Evolutionary conservation across 2,329 filamentous ascomycete species (phyloP).

Genomic region (Xylaria hypoxylon): DNA sequence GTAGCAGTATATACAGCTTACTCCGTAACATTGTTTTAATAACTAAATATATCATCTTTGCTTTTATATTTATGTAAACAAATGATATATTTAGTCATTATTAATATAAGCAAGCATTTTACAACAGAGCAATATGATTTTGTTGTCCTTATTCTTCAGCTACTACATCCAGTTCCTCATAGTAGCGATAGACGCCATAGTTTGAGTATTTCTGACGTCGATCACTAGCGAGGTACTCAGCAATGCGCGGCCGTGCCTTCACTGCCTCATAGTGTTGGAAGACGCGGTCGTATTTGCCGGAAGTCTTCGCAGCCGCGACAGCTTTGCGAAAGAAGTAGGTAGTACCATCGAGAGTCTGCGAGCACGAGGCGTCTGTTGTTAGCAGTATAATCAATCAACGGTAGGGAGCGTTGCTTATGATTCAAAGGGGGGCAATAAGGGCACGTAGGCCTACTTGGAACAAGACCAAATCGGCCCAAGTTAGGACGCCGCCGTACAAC

Average conservation of each 20-base stretch:
- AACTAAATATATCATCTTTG: no score
- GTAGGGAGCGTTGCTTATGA: no score
- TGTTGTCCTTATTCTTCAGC: no score
- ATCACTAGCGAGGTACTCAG: conserved; percentile 73
- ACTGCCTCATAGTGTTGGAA: conserved; percentile 73
- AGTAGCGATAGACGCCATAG: conserved; percentile 74
- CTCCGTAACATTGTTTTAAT: no score
- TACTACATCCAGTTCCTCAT: conserved; percentile 73
- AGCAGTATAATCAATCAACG: no score
- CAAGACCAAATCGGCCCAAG: conserved; percentile 76
- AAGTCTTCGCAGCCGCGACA: conserved; percentile 62
- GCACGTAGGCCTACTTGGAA: no score
- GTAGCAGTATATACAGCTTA: no score
- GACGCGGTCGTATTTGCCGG: conserved; percentile 67
- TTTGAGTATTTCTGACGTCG: conserved; percentile 68
- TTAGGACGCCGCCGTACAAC: conserved; percentile 71
- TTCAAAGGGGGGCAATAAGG: conserved; percentile 26
- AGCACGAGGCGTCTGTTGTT: no score
- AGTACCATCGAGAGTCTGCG: conserved; percentile 64
- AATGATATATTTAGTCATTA: no score
- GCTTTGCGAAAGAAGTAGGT: conserved; percentile 76
- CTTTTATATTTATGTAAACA: no score
- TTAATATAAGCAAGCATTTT: no score
- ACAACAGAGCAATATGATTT: no score
- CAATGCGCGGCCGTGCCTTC: conserved; percentile 70